phyloP scores from a whole-genome alignment of 78 protist species.

The Bodo saltans region DNA sequence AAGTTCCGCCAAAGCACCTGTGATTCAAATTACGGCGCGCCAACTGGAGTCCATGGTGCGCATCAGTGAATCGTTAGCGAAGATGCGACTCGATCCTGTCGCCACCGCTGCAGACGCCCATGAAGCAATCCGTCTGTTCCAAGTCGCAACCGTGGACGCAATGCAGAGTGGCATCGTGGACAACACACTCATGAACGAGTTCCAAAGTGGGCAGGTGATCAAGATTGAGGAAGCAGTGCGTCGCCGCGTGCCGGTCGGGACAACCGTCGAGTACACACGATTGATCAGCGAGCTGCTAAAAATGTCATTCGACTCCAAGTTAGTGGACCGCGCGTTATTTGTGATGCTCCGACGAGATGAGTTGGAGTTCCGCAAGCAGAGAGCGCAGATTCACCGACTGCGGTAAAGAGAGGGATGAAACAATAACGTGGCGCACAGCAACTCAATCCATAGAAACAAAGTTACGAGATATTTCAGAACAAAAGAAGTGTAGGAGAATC shows the following conservation, averaged over 20 bases:
- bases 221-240: conserved; percentile 18
- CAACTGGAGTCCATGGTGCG: conserved; percentile 83
- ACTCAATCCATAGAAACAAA: too few species aligned
- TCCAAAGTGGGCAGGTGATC: conserved; percentile 11
- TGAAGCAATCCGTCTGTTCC: conserved; percentile 22
- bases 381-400: too few species aligned
- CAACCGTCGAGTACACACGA: not conserved
- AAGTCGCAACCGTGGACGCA: conserved; percentile 31
- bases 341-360: conserved; percentile 32
- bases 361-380: conserved; percentile 4
- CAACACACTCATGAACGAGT: not conserved
- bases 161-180: conserved; percentile 22
- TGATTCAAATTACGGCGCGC: conserved; percentile 71
- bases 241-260: conserved; percentile 10
- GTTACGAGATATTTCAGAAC: too few species aligned
- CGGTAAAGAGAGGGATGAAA: too few species aligned
- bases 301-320: not conserved
- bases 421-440: too few species aligned
- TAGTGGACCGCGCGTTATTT: conserved; percentile 14
- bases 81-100: not conserved
- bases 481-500: too few species aligned
- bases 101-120: conserved; percentile 13
- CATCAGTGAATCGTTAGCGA: conserved; percentile 40
- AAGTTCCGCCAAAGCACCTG: not conserved
- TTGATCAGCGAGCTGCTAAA: not conserved